Percentiles rank a stretch among this genome's conserved stretches.
Conservation (phyloP, 1,284 basidiomycete genomes). For the Marasmius oreades region DNA sequence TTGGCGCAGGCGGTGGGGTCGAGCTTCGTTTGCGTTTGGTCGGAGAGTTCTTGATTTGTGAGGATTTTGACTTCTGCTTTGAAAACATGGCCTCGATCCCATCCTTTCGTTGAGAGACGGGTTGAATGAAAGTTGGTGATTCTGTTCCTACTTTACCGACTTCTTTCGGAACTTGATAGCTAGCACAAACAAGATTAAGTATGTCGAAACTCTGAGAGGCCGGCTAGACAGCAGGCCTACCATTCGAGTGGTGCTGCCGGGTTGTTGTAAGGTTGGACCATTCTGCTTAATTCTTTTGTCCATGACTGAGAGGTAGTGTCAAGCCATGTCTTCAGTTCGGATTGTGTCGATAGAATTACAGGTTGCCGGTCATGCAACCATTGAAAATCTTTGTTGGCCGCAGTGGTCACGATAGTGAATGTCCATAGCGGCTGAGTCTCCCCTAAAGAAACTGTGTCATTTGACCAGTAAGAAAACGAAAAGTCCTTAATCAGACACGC, state of each 20-base stretch:
- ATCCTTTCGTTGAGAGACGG: slow-evolving; percentile 76
- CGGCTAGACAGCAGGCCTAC: slow-evolving; percentile 32
- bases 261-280: slow-evolving; percentile 71
- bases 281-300: slow-evolving; percentile 54
- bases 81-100: slow-evolving; percentile 88
- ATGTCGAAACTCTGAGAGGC: neutral
- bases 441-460: slow-evolving; percentile 31
- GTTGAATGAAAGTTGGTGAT: slow-evolving; percentile 79
- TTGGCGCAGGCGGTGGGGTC: neutral
- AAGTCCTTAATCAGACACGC: slow-evolving; percentile 26
- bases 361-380: slow-evolving; percentile 95
- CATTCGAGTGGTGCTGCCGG: slow-evolving; percentile 57
- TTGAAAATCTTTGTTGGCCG: slow-evolving; percentile 59
- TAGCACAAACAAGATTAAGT: slow-evolving; percentile 26
- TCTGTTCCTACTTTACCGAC: slow-evolving; percentile 89
- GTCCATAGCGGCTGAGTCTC: slow-evolving; percentile 66
- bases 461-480: slow-evolving; percentile 13
- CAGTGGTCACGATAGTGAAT: slow-evolving; percentile 88
- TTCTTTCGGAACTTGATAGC: slow-evolving; percentile 87
- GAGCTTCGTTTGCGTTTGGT: slow-evolving; percentile 12
- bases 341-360: slow-evolving; percentile 68
- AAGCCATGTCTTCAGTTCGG: slow-evolving; percentile 75
- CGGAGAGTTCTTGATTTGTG: neutral
- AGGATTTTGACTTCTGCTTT: slow-evolving; percentile 42
- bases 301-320: slow-evolving; percentile 66